Percentiles rank a stretch among this genome's conserved stretches.
phyloP scores from a whole-genome alignment of 805 yeast genomes.

The Sugiyamaella lignohabitans region DNA sequence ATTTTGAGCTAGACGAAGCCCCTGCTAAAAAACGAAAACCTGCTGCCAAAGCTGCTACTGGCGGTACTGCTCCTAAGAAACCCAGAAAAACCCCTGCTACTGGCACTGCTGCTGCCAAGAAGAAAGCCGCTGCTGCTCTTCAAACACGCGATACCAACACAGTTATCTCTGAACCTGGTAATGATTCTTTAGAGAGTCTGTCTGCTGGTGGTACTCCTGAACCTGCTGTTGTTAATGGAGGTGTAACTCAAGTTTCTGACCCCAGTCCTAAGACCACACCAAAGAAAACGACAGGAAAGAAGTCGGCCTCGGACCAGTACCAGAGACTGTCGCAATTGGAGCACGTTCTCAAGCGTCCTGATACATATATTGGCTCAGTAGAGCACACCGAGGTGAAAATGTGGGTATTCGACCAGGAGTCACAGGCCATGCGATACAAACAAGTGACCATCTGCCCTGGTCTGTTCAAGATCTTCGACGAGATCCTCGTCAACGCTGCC shows the following conservation, averaged over 20 bases:
- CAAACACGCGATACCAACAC: neutral
- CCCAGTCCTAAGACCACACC: conserved; percentile 1
- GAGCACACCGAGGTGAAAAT: conserved; percentile 71
- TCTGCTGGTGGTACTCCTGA: neutral
- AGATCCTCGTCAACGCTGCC: conserved; percentile 95
- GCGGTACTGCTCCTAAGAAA: conserved; percentile 3
- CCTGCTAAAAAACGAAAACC: conserved; percentile 8
- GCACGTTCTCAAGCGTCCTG: conserved; percentile 95
- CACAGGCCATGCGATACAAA: conserved; percentile 46
- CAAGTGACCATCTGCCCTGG: conserved; percentile 88
- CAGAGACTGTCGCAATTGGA: conserved; percentile 93
- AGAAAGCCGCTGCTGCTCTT: conserved; percentile 3
- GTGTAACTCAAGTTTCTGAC: neutral
- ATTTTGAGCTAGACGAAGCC: conserved; percentile 14
- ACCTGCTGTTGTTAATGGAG: too few species aligned
- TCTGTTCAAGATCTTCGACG: conserved; percentile 91
- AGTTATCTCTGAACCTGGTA: neutral
- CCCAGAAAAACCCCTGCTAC: conserved; percentile 10
- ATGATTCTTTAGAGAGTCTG: neutral
- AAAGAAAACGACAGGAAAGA: conserved; percentile 11
- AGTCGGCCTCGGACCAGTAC: conserved; percentile 59
- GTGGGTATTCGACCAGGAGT: conserved; percentile 77
- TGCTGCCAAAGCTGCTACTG: conserved; percentile 2
- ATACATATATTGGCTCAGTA: conserved; percentile 93
- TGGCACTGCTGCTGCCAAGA: conserved; percentile 2